These are phyloP conservation scores for Erythrophleum fordii DNA, from an alignment of 306 rosid species.

Conservation along the genomic window DNA sequence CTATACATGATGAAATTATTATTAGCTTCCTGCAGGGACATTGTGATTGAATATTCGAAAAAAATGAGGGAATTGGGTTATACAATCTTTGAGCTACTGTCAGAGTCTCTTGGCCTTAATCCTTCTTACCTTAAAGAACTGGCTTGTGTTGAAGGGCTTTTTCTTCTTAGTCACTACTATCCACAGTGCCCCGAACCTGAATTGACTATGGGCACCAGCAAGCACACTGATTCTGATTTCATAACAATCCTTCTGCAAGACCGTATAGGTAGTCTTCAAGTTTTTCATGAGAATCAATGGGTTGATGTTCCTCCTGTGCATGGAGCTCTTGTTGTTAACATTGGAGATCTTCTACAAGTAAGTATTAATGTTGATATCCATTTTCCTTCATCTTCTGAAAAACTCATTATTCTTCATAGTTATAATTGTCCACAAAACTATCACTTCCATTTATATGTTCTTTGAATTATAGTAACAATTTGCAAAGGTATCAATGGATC, in stretches of 20 bases:
- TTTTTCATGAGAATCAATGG: slow-evolving; percentile 49
- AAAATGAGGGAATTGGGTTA: slow-evolving; percentile 40
- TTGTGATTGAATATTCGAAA: slow-evolving; percentile 46
- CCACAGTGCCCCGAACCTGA: slow-evolving; percentile 61
- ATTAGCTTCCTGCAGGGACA: slow-evolving; percentile 36
- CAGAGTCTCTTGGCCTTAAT: slow-evolving; percentile 53
- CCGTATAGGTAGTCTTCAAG: slow-evolving; percentile 57
- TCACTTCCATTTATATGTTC: background rate
- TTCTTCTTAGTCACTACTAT: slow-evolving; percentile 47
- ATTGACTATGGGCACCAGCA: slow-evolving; percentile 47
- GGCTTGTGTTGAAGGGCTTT: slow-evolving; percentile 44
- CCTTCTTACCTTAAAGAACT: slow-evolving; percentile 43
- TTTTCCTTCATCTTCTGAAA: background rate
- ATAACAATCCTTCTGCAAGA: slow-evolving; percentile 58
- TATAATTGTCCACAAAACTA: background rate
- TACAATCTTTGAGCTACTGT: slow-evolving; percentile 52
- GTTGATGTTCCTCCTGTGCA: slow-evolving; percentile 43
- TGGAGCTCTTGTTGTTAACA: slow-evolving; percentile 55
- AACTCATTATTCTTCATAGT: background rate
- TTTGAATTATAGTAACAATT: background rate
- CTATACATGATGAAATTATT: background rate
- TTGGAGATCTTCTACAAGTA: slow-evolving; percentile 59
- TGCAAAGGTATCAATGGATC: background rate
- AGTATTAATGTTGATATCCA: background rate
- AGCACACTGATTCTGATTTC: slow-evolving; percentile 53